Evolutionary conservation across 1,284 basidiomycete genomes (phyloP).

Genomic region (Schizopora paradoxa): DNA sequence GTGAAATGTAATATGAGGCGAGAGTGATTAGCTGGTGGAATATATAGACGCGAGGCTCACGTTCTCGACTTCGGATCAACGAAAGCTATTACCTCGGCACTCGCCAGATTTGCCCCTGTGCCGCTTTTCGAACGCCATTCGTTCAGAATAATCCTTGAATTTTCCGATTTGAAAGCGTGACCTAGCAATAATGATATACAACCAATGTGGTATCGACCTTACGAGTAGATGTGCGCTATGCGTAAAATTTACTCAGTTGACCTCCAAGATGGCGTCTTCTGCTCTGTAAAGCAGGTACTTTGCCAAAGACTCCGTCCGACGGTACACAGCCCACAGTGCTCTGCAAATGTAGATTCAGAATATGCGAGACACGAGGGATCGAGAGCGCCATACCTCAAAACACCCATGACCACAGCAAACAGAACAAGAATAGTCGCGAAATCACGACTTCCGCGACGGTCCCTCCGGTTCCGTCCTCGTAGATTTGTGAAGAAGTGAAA

Average conservation of each 20-base stretch:
- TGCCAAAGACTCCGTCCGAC: constrained; percentile 51
- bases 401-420: constrained; percentile 56
- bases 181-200: too few species aligned
- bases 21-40: too few species aligned
- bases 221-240: too few species aligned
- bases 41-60: too few species aligned
- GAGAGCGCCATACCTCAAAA: constrained; percentile 44
- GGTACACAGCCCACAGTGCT: constrained; percentile 65
- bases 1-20: too few species aligned
- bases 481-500: constrained; percentile 63
- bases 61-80: too few species aligned
- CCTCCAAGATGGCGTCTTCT: constrained; percentile 76
- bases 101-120: too few species aligned
- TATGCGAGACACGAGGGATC: constrained; percentile 4
- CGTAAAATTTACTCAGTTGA: constrained; percentile 36
- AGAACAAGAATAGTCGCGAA: constrained; percentile 60
- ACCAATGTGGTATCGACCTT: too few species aligned
- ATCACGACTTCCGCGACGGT: constrained; percentile 52
- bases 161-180: too few species aligned
- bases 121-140: not conserved
- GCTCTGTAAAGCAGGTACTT: constrained; percentile 61
- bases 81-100: too few species aligned
- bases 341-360: constrained; percentile 32
- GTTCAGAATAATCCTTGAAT: too few species aligned
- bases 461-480: constrained; percentile 46